These are phyloP conservation scores for Huntiella bhutanensis DNA, from an alignment of 2,329 filamentous ascomycete genomes.

Conservation along the genomic window DNA sequence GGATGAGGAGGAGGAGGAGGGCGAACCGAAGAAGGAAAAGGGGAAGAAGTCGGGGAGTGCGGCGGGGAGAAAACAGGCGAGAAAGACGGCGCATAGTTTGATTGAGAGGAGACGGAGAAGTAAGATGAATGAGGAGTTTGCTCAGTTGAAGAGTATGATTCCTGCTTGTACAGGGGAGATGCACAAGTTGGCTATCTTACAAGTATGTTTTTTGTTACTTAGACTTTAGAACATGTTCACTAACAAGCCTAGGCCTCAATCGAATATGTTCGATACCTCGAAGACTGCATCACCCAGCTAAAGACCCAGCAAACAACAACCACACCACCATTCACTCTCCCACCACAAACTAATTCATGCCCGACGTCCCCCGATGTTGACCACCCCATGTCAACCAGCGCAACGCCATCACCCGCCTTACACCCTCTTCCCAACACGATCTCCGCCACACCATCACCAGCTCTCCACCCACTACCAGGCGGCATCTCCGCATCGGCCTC, in stretches of 20 bases:
- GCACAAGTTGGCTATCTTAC: slow-evolving; percentile 91
- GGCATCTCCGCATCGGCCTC: slow-evolving; percentile 17
- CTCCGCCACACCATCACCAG: slow-evolving; percentile 28
- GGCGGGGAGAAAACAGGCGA: slow-evolving; percentile 80
- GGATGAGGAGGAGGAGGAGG: slow-evolving; percentile 13
- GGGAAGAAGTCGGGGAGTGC: slow-evolving; percentile 31
- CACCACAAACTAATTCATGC: neutral
- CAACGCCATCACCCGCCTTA: slow-evolving; percentile 19
- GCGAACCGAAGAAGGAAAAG: slow-evolving; percentile 12
- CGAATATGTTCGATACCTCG: slow-evolving; percentile 85
- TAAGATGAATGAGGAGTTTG: slow-evolving; percentile 99
- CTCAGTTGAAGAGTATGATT: slow-evolving; percentile 82
- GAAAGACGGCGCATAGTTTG: slow-evolving; percentile 89
- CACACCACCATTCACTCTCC: slow-evolving; percentile 8
- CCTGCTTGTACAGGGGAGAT: slow-evolving; percentile 92
- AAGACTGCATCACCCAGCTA: slow-evolving; percentile 68
- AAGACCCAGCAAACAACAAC: slow-evolving; percentile 36
- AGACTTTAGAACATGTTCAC: neutral
- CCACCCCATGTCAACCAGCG: no score
- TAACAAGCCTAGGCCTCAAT: slow-evolving; percentile 57
- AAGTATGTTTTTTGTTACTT: slow-evolving; percentile 35
- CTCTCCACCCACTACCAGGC: slow-evolving; percentile 20
- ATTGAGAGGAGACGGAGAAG: slow-evolving; percentile 79
- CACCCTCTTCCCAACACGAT: slow-evolving; percentile 21
- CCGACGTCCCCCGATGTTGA: no score